phyloP scores from a whole-genome alignment of 192 early-diverging fungal species.

The Rhizoclosmatium globosum region DNA sequence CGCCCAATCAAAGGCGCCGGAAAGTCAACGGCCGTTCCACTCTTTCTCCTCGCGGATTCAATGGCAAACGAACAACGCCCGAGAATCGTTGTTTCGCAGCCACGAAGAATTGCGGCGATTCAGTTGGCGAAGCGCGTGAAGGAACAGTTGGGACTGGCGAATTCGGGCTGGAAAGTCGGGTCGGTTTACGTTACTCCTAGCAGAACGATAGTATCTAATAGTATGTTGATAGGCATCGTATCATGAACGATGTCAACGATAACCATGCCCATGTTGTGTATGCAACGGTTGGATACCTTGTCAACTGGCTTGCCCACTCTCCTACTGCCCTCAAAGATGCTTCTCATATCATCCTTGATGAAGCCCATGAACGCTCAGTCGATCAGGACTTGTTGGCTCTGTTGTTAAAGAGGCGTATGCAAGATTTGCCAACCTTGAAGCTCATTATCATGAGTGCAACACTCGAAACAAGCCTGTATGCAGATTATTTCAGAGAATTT shows the following conservation, averaged over 20 bases:
- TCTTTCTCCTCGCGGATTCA: no score
- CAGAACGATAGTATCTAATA: not conserved
- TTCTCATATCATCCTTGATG: constrained; percentile 80
- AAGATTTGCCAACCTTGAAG: not conserved
- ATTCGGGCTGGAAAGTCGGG: not conserved
- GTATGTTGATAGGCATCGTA: not conserved
- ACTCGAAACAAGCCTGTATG: not conserved
- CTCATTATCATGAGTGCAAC: constrained; percentile 7
- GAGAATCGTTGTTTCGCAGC: no score
- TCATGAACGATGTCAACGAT: constrained; percentile 3
- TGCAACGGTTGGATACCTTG: constrained; percentile 8
- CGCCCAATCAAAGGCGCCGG: no score
- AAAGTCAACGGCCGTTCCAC: no score
- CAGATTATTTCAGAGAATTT: constrained; percentile 5
- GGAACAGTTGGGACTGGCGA: not conserved
- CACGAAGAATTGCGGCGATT: no score
- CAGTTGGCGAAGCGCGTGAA: no score
- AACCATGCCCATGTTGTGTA: not conserved
- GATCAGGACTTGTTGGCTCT: constrained; percentile 84
- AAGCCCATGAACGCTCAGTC: constrained; percentile 92
- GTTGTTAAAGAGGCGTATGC: not conserved
- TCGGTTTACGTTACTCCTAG: not conserved
- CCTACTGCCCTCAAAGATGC: not conserved
- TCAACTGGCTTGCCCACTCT: constrained; percentile 5
- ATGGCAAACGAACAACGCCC: no score